Evolutionary conservation across 352 stramenopile genomes (phyloP).

Genomic region (Pythium utonaiense): DNA sequence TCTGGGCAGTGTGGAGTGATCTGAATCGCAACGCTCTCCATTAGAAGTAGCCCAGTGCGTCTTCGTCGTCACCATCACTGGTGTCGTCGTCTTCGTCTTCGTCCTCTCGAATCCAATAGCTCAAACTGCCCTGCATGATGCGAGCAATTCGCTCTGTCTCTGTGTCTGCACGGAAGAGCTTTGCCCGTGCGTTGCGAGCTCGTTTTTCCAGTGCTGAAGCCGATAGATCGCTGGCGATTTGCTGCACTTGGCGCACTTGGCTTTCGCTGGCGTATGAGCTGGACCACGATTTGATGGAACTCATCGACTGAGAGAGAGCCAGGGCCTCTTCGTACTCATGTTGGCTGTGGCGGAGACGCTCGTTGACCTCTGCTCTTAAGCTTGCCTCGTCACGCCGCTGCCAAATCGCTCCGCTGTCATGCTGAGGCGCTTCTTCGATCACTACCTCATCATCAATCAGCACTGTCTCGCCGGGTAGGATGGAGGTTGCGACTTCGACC

Average conservation of each 20-base stretch:
- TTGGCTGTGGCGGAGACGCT: slow-evolving; percentile 12
- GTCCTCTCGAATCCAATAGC: slow-evolving; percentile 53
- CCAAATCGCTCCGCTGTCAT: not conserved
- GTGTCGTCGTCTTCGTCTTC: slow-evolving; percentile 35
- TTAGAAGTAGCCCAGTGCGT: slow-evolving; percentile 11
- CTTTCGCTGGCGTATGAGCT: not conserved
- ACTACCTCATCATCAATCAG: not conserved
- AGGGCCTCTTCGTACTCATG: slow-evolving; percentile 19
- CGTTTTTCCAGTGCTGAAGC: slow-evolving; percentile 5
- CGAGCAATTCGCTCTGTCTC: slow-evolving; percentile 77
- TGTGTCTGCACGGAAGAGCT: slow-evolving; percentile 36
- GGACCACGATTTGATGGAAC: slow-evolving; percentile 11
- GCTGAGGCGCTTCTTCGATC: not conserved
- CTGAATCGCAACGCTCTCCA: slow-evolving; percentile 13
- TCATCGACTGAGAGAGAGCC: slow-evolving; percentile 7
- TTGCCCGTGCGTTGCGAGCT: not conserved
- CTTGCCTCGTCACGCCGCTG: slow-evolving; percentile 15
- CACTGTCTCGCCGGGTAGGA: no score
- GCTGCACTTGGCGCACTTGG: not conserved
- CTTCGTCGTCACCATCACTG: slow-evolving; percentile 7
- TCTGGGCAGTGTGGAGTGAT: no score
- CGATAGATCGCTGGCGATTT: slow-evolving; percentile 11
- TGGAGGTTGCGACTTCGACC: no score
- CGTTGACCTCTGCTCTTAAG: slow-evolving; percentile 12
- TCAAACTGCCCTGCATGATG: slow-evolving; percentile 74